Evolutionary conservation across 2,329 filamentous ascomycete genomes (phyloP), one percentile per base, ranked within the genome.

Genomic region (Scleromitrula shiraiana): DNA sequence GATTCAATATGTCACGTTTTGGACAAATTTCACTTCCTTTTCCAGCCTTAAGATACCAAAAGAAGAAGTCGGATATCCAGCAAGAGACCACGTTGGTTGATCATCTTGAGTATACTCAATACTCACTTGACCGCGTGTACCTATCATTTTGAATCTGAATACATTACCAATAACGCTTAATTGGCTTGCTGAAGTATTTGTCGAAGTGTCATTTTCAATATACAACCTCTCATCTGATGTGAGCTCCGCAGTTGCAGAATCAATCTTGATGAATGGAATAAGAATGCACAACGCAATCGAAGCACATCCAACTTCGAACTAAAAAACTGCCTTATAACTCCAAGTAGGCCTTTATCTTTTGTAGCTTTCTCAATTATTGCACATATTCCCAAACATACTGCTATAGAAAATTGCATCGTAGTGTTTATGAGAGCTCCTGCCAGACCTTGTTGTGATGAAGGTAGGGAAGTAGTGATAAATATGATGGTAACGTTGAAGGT

Each of bases 401-500:
- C 45, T 17, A 48, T 42, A 4, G 45, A 29, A 2, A 48, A 23
- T 27, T 48, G 45, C 45, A 48, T 48, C 4, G 42, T 48, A 3
- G 45, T 42, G 62, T 83, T 86, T 59, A 85, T 79, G 35, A 88
- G 61, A 0, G 78, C 84, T 1, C 83, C 82, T 0, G 83, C 84
- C 0, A 86, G 69, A 0, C 83, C 83, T 60, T 89, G 85, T 30
- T 77, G 70, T 5, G 76, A 71, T 2, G 70, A 69, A 0, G 83
- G 81, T 54, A 88, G 68, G 15, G 74, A 76, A 0, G 83, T 88
- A 0, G 83, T 88, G 62, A 87, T 83, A 65, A 85, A 88, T 51
- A 89, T 74, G 57, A 82, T 88, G 19, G 78, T 77, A 3, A 88
- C 75, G 58, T 81, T 86, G 66, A 80, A 88, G n/a, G 77, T 78